These are phyloP conservation scores for Juncus inflexus DNA, from an alignment of 176 grass and related monocot species.

Conservation along the genomic window DNA sequence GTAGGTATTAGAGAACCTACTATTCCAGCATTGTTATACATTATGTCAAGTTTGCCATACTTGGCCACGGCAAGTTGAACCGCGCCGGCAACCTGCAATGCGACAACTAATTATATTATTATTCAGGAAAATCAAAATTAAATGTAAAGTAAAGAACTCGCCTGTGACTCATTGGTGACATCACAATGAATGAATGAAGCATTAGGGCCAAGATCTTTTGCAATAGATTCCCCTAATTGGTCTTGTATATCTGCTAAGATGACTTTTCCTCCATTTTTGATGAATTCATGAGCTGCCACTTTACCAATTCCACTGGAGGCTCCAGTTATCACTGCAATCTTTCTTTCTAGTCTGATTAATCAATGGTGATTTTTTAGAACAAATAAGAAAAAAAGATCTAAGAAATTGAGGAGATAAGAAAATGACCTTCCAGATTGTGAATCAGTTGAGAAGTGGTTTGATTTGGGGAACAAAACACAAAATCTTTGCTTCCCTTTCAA, in stretches of 20 bases:
- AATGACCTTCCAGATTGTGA: conserved; percentile 9
- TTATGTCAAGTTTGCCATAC: conserved; percentile 60
- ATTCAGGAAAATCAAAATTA: too few relatives aligned
- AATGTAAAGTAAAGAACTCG: not conserved
- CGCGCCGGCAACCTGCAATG: conserved; percentile 35
- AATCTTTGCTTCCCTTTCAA: not conserved
- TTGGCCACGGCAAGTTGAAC: conserved; percentile 45
- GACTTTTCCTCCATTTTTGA: conserved; percentile 45
- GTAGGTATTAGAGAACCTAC: not conserved
- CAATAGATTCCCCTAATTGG: conserved; percentile 29
- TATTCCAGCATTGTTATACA: conserved; percentile 62
- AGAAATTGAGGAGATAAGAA: too few relatives aligned
- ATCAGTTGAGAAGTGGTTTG: conserved; percentile 18
- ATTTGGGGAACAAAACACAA: conserved; percentile 13
- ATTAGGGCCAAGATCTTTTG: conserved; percentile 34
- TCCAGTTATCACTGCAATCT: conserved; percentile 54
- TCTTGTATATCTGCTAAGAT: conserved; percentile 55
- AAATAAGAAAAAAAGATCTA: too few relatives aligned
- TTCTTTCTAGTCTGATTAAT: conserved; percentile 36
- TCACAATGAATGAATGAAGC: conserved; percentile 46
- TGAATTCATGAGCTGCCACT: conserved; percentile 42
- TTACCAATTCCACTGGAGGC: conserved; percentile 55
- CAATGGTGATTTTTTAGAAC: not conserved
- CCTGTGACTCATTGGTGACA: conserved; percentile 45
- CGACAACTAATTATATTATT: too few relatives aligned